Evolutionary conservation across 257 asterid species (phyloP), one percentile per base, ranked within the genome.

Genomic region (Solanum ahanhuiri): DNA sequence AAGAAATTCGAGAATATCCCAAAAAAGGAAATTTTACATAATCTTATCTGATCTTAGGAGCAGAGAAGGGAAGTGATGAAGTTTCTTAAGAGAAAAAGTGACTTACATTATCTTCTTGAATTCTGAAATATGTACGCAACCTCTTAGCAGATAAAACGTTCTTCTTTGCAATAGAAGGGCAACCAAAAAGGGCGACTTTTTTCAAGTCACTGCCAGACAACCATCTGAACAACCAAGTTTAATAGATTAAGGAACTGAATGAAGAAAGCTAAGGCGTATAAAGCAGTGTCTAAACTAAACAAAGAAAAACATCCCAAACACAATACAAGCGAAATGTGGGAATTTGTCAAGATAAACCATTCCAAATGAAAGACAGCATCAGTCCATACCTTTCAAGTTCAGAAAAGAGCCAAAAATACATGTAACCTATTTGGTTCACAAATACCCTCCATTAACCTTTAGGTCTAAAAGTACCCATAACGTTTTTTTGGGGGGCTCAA

Each of bases 201-300:
- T 93, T 94, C 90, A 96, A 91, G 91, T 95, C 97, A 87, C 95
- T 91, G 51, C 95, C 98, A 9, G 98, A 94, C 86, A 95, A 88
- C 99, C 98, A 94, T 92, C 99, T 96, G 93, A 45, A 57, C 35
- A 58, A 85, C 86, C 77, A 87, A 89, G 57, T 79, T 71, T 76
- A 87, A 82, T 85, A 90, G 75, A 87, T 86, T 82, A 73, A 72
- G 35, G 76, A 81, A 41, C 73, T 41, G 48, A 54, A 71, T 34
- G 43, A 76, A n/a, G 30, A 58, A 71, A 57, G 39, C 48, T 30
- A 34, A 31, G 25, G 85, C 77, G 71, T 9, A 86, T 22, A 48
- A 71, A 84, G 81, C 63, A 63, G 17, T 28, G 23, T 22, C 20
- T 34, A 41, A 41, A 84, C 25, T 66, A 86, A 35, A n/a, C 48